Percentiles rank a stretch among this genome's conserved stretches.
Conservation (phyloP, 768 basidiomycete species). For the Cubamyces sp. region DNA sequence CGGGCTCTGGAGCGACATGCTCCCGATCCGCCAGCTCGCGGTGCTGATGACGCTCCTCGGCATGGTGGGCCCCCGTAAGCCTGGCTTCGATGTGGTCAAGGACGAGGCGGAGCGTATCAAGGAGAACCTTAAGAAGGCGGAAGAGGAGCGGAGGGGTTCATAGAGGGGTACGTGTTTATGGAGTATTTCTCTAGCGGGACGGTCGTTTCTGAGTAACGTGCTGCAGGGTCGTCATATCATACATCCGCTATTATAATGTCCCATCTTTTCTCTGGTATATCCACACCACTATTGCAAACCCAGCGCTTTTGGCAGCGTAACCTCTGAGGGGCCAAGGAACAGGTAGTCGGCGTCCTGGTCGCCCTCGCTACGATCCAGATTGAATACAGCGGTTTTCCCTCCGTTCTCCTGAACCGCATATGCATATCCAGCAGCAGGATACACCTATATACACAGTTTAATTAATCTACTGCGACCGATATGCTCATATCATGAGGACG, state of each 20-base stretch:
- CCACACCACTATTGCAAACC: slow-evolving; percentile 25
- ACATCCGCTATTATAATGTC: slow-evolving; percentile 12
- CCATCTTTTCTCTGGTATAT: neutral
- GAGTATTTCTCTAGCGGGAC: neutral
- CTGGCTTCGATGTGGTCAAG: slow-evolving; percentile 52
- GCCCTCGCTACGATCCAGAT: slow-evolving; percentile 37
- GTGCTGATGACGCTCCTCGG: slow-evolving; percentile 61
- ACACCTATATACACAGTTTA: slow-evolving; percentile 29
- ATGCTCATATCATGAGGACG: slow-evolving; percentile 13
- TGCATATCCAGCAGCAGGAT: slow-evolving; percentile 40
- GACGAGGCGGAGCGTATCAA: slow-evolving; percentile 39
- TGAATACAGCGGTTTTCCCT: slow-evolving; percentile 43
- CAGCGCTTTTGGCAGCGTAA: slow-evolving; percentile 46
- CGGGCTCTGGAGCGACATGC: slow-evolving; percentile 34
- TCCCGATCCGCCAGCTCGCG: slow-evolving; percentile 42
- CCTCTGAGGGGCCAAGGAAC: slow-evolving; percentile 55
- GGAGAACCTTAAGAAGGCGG: neutral
- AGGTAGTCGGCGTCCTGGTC: slow-evolving; percentile 52
- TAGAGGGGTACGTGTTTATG: neutral
- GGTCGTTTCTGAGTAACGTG: neutral
- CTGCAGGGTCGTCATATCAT: slow-evolving; percentile 4
- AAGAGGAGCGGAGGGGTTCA: neutral
- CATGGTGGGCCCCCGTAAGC: slow-evolving; percentile 40
- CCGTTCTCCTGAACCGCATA: slow-evolving; percentile 32
- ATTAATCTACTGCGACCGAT: neutral